These are phyloP conservation scores for Bruguiera sexangula DNA, from an alignment of 345 rosid species.

Conservation along the genomic window DNA sequence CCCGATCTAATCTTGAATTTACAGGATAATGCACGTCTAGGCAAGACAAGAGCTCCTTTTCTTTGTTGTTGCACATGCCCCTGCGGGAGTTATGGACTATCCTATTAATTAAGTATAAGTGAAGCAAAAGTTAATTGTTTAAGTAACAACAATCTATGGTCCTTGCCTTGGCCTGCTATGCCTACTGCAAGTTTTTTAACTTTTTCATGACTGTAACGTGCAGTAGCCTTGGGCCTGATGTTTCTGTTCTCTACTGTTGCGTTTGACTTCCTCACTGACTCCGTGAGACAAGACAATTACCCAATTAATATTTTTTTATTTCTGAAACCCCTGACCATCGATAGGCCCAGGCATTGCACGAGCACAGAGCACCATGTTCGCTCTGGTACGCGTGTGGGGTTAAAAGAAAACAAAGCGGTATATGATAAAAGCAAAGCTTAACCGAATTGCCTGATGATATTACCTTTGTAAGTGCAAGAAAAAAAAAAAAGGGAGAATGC, in stretches of 20 bases:
- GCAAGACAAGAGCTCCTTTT: too few relatives aligned
- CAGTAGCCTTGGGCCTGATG: slow-evolving; percentile 10
- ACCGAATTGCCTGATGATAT: background rate
- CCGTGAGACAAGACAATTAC: background rate
- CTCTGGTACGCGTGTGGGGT: slow-evolving; percentile 41
- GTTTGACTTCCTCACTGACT: slow-evolving; percentile 23
- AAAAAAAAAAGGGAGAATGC: slow-evolving; percentile 2
- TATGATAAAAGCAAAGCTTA: background rate
- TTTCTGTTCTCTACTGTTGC: slow-evolving; percentile 5
- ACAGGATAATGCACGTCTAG: too few relatives aligned
- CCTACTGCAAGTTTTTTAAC: slow-evolving; percentile 11
- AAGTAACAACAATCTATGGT: too few relatives aligned
- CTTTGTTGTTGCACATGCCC: too few relatives aligned
- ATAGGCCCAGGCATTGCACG: background rate
- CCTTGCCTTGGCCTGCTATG: too few relatives aligned
- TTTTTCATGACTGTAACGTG: slow-evolving; percentile 3
- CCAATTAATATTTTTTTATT: slow-evolving; percentile 4
- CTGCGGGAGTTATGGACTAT: too few relatives aligned
- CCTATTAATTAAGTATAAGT: too few relatives aligned
- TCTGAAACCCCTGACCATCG: background rate
- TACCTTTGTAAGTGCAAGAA: too few relatives aligned
- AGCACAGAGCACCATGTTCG: slow-evolving; percentile 52
- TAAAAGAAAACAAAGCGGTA: slow-evolving; percentile 4
- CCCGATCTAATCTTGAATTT: too few relatives aligned
- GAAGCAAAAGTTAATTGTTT: too few relatives aligned